Evolutionary conservation across 2,329 filamentous ascomycete species (phyloP).

Genomic region (Ophiostoma novo-ulmi): DNA sequence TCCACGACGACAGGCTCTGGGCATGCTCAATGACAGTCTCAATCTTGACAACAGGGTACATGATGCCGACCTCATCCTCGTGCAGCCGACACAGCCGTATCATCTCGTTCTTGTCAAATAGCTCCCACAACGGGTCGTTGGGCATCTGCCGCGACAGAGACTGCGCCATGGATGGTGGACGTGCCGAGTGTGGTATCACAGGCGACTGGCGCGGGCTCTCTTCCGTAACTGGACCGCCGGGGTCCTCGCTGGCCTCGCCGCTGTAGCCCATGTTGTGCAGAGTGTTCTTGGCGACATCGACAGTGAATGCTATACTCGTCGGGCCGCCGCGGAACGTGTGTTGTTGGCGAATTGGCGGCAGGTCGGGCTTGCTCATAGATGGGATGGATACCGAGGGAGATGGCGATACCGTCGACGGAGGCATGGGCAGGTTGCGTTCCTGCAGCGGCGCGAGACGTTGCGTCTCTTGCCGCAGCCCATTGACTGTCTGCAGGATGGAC

Average conservation of each 20-base stretch:
- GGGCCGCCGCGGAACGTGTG: slow-evolving; percentile 66
- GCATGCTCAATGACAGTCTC: slow-evolving; percentile 65
- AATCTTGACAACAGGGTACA: slow-evolving; percentile 83
- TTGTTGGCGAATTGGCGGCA: slow-evolving; percentile 46
- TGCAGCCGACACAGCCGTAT: slow-evolving; percentile 72
- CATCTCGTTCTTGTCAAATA: slow-evolving; percentile 70
- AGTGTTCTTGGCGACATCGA: slow-evolving; percentile 81
- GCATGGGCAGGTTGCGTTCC: slow-evolving; percentile 38
- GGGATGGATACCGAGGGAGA: slow-evolving; percentile 43
- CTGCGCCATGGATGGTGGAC: slow-evolving; percentile 36
- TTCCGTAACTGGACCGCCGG: slow-evolving; percentile 39
- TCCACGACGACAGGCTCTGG: slow-evolving; percentile 63
- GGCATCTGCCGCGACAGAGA: slow-evolving; percentile 23
- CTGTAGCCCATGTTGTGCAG: slow-evolving; percentile 86
- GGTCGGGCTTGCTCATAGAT: slow-evolving; percentile 42
- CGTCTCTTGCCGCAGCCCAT: slow-evolving; percentile 56
- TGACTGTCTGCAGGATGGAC: slow-evolving; percentile 67
- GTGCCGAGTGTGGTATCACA: slow-evolving; percentile 30
- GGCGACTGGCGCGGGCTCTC: slow-evolving; percentile 36
- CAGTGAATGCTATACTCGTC: slow-evolving; percentile 77
- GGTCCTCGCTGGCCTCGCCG: slow-evolving; percentile 56
- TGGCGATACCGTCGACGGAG: slow-evolving; percentile 37
- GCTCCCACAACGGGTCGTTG: slow-evolving; percentile 71
- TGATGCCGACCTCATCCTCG: slow-evolving; percentile 84
- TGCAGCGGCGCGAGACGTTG: slow-evolving; percentile 42